Percentiles rank a stretch among this genome's conserved stretches.
Conservation (phyloP, 441 rosid genomes). For the Arabidopsis lyrata region DNA sequence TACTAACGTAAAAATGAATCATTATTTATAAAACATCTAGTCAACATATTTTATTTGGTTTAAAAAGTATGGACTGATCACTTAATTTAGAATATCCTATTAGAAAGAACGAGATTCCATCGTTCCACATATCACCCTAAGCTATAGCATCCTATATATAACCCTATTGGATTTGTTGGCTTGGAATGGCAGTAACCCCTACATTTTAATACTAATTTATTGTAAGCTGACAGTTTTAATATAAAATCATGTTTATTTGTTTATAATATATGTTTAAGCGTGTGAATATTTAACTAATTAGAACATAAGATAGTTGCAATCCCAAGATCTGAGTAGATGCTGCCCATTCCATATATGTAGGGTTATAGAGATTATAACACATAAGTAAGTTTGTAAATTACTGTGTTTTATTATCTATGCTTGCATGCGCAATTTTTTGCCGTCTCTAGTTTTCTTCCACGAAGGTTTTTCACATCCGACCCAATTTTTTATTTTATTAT, state of each 20-base stretch:
- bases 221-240: constrained; percentile 28
- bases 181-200: constrained; percentile 43
- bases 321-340: constrained; percentile 49
- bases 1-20: not conserved
- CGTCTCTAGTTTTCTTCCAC: constrained; percentile 35
- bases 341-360: constrained; percentile 54
- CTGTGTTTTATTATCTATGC: constrained; percentile 48
- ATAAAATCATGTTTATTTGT: constrained; percentile 18
- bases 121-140: too few relatives aligned
- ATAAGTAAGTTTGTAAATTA: constrained; percentile 51
- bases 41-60: constrained; percentile 1
- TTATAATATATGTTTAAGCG: constrained; percentile 37
- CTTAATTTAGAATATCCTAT: not conserved
- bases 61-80: not conserved
- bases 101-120: not conserved
- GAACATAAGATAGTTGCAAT: constrained; percentile 33
- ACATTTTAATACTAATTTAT: constrained; percentile 34
- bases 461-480: constrained; percentile 22
- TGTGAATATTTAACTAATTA: constrained; percentile 39
- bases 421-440: constrained; percentile 71
- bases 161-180: constrained; percentile 33
- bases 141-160: not conserved
- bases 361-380: constrained; percentile 60
- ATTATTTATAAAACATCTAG: not conserved
- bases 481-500: constrained; percentile 19